phyloP scores from a whole-genome alignment of 331 rosid genomes.

The Acacia pycnantha region DNA sequence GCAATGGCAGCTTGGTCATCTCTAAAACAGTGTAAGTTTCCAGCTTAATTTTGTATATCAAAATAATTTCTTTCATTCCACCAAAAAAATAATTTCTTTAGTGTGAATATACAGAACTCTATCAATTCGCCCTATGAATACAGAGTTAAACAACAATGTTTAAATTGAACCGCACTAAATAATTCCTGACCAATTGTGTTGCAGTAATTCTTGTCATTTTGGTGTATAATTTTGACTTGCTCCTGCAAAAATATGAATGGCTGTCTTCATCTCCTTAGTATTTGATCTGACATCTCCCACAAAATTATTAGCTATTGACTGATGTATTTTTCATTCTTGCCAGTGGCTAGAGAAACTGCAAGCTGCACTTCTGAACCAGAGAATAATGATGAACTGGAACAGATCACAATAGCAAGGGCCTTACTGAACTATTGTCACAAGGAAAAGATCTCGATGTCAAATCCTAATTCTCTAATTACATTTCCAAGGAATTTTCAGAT shows the following conservation, averaged over 20 bases:
- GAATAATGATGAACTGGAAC: slow-evolving; percentile 85
- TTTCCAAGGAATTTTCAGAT: slow-evolving; percentile 69
- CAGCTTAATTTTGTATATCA: background rate
- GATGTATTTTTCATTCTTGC: slow-evolving; percentile 28
- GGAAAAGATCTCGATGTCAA: slow-evolving; percentile 71
- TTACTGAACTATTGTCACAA: slow-evolving; percentile 67
- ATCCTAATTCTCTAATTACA: slow-evolving; percentile 61
- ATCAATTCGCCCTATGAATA: background rate
- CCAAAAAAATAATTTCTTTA: too few relatives aligned
- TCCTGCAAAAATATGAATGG: background rate
- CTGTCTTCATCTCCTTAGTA: background rate
- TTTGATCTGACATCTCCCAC: background rate
- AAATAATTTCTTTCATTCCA: background rate
- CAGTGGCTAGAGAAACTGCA: slow-evolving; percentile 90
- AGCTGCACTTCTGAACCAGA: slow-evolving; percentile 86
- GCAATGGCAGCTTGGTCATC: slow-evolving; percentile 99
- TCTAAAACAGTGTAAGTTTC: slow-evolving; percentile 76
- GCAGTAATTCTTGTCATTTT: background rate
- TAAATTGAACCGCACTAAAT: background rate
- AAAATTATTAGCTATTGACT: background rate
- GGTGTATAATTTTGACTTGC: background rate
- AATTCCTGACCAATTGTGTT: background rate
- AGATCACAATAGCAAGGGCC: slow-evolving; percentile 90
- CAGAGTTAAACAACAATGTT: background rate
- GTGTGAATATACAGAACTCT: background rate